A percentile compares a stretch with the other conserved stretches of the same genome.
phyloP scores from a whole-genome alignment of 2,329 filamentous ascomycete species.

The Scytalidium sp. region DNA sequence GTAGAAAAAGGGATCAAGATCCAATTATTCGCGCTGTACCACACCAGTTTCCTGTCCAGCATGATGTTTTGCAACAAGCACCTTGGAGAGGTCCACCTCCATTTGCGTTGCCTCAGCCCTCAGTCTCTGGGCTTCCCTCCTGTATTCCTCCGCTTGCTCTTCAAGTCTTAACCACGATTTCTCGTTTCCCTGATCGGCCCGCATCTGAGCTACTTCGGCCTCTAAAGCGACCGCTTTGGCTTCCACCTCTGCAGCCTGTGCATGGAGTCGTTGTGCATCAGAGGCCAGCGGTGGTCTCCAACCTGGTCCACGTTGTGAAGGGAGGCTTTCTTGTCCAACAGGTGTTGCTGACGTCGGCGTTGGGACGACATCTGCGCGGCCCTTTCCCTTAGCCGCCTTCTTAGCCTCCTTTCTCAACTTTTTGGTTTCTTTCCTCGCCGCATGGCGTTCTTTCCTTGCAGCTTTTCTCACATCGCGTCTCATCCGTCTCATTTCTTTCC shows the following conservation, averaged over 20 bases:
- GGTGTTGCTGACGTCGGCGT: slow-evolving; percentile 8
- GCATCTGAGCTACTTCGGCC: slow-evolving; percentile 12
- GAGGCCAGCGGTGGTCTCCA: slow-evolving; percentile 7
- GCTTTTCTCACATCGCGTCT: slow-evolving; percentile 5
- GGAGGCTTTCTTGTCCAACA: slow-evolving; percentile 10
- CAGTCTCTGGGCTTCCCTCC: slow-evolving; percentile 19
- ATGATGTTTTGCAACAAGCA: not conserved
- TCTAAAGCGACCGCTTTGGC: slow-evolving; percentile 12
- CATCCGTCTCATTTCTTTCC: slow-evolving; percentile 21
- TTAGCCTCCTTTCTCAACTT: slow-evolving; percentile 21
- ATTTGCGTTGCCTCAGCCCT: slow-evolving; percentile 19
- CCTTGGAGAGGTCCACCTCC: slow-evolving; percentile 22
- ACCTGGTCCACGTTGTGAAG: not conserved
- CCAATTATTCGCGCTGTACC: not conserved
- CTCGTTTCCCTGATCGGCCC: not conserved
- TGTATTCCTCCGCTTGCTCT: slow-evolving; percentile 19
- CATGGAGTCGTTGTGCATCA: slow-evolving; percentile 16
- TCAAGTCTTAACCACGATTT: slow-evolving; percentile 8
- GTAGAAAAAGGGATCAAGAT: too few species aligned
- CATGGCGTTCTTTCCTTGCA: slow-evolving; percentile 4
- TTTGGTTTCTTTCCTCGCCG: slow-evolving; percentile 15
- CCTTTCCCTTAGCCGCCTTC: slow-evolving; percentile 27
- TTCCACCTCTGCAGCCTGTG: slow-evolving; percentile 15
- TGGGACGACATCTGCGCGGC: slow-evolving; percentile 18
- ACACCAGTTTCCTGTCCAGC: not conserved